These are phyloP conservation scores for Xylaria sp. DNA, from an alignment of 2,329 filamentous ascomycete genomes.

Conservation along the genomic window DNA sequence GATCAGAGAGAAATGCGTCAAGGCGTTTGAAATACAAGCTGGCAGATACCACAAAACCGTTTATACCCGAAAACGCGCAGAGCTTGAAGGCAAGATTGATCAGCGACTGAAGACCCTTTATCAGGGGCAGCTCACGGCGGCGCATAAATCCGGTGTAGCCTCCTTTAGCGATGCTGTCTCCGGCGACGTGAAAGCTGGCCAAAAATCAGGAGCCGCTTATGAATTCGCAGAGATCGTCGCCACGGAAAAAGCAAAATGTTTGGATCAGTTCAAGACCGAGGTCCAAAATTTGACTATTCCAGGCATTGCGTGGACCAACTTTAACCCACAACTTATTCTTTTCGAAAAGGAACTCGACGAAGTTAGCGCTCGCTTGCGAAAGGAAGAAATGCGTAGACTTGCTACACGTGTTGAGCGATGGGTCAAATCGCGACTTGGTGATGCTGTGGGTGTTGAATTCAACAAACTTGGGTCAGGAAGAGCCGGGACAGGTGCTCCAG, in stretches of 20 bases:
- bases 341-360: constrained; percentile 93
- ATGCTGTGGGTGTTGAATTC: constrained; percentile 92
- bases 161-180: constrained; percentile 89
- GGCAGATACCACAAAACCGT: constrained; percentile 97
- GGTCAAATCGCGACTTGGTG: constrained; percentile 87
- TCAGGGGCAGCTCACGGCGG: constrained; percentile 85
- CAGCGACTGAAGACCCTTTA: constrained; percentile 88
- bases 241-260: constrained; percentile 78
- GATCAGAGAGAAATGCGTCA: constrained; percentile 77
- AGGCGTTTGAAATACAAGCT: constrained; percentile 88
- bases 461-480: constrained; percentile 93
- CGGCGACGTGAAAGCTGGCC: constrained; percentile 86
- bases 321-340: constrained; percentile 79
- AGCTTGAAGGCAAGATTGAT: constrained; percentile 89
- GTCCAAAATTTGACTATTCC: constrained; percentile 79
- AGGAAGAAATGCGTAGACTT: constrained; percentile 94
- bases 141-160: constrained; percentile 86
- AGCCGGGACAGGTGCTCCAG: constrained; percentile 82
- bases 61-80: constrained; percentile 83
- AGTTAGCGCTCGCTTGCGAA: constrained; percentile 83
- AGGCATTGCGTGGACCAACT: constrained; percentile 87
- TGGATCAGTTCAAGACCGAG: constrained; percentile 79
- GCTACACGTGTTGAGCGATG: constrained; percentile 92
- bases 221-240: constrained; percentile 96
- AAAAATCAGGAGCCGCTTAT: constrained; percentile 89